phyloP scores from a whole-genome alignment of 2,329 filamentous ascomycete species.

The Rutstroemia sp. region DNA sequence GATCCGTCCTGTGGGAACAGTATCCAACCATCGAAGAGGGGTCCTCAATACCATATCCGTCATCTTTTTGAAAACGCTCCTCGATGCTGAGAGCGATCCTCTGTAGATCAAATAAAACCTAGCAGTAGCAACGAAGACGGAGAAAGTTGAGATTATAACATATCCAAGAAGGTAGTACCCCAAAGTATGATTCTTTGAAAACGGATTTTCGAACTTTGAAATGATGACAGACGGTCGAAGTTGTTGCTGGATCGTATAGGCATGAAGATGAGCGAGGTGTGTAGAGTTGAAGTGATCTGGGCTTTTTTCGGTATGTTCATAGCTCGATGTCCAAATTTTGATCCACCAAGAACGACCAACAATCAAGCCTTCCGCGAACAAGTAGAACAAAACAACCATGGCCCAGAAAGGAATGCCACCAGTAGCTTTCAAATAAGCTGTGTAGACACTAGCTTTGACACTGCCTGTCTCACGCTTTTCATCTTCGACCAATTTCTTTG shows the following conservation, averaged over 20 bases:
- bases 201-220: constrained; percentile 1
- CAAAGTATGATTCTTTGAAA: constrained; percentile 6
- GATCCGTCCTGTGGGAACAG: constrained; percentile 65
- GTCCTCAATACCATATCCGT: constrained; percentile 59
- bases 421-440: constrained; percentile 55
- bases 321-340: constrained; percentile 48
- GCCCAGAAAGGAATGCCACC: constrained; percentile 57
- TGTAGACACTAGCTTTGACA: constrained; percentile 60
- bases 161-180: constrained; percentile 62
- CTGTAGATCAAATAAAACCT: constrained; percentile 55
- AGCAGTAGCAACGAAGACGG: constrained; percentile 39
- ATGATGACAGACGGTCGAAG: constrained; percentile 30
- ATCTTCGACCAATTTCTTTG: constrained; percentile 65
- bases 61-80: constrained; percentile 56
- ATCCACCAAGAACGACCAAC: constrained; percentile 53
- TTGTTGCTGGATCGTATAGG: constrained; percentile 19
- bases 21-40: constrained; percentile 69
- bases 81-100: constrained; percentile 59
- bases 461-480: constrained; percentile 62
- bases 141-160: constrained; percentile 47
- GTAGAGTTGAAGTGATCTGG: constrained; percentile 3
- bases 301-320: constrained; percentile 26
- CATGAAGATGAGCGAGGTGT: not conserved
- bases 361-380: constrained; percentile 25
- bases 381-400: constrained; percentile 44